Evolutionary conservation across 768 basidiomycete genomes (phyloP), one percentile per base, ranked within the genome.

Genomic region (Grammothele lineata): DNA sequence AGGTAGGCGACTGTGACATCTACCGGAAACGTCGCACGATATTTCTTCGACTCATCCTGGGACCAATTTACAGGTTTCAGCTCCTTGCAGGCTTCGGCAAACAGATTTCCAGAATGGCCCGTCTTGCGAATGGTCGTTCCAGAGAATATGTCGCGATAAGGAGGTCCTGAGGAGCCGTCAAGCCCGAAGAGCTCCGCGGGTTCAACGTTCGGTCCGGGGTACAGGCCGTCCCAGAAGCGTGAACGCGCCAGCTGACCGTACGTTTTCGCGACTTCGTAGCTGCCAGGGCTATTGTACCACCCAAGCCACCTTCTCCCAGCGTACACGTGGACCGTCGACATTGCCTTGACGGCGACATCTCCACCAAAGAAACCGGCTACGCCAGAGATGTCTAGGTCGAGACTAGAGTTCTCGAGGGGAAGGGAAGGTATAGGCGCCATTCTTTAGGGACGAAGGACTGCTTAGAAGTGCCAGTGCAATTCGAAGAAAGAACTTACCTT

Each of bases 161-260:
- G 41, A 19, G 50, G 45, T 1, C 50, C 50, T 2, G 21, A 21
- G 36, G 33, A 37, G 15, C 50, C 50, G 15, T 51, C 50, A 12
- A 51, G 45, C 22, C 45, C 50, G 32, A 51, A 51, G 30, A 51
- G 45, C 5, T 43, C 45, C n/a, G 50, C 45, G 21, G 50, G 50
- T 33, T 46, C 45, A 24, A 51, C 45, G 41, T 51, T 51, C 37
- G 45, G 36, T 8, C 50, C 50, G 2, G 50, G 50, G 24, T 51
- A 51, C 21, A 51, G 45, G 15, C 45, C 50, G n/a, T 51, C 50
- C 50, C 50, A 51, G 50, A 51, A 51, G 17, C 50, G 45, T 19
- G 50, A 47, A 23, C 50, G 45, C 12, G 44, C 40, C 4, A 51
- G 45, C 37, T 51, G 50, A 3, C 50, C 50, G 24, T 47, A 51